Base-by-base conservation (phyloP, 768 basidiomycete genomes). In the Agrocybe chaxingu region DNA sequence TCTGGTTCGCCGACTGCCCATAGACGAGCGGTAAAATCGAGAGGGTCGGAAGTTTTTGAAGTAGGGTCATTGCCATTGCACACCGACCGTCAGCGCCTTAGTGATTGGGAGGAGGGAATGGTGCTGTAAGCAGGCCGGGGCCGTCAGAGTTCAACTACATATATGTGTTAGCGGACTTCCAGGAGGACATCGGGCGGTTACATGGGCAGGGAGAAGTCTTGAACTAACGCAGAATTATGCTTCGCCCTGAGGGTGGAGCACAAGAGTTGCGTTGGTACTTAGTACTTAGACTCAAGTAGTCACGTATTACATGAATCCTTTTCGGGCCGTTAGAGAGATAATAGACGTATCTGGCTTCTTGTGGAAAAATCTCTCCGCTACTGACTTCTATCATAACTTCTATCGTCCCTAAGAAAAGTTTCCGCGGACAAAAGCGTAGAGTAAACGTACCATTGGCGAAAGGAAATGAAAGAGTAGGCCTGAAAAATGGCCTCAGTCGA, bases 381-480 rank as follows among this genome's bases (percentile, higher is more conserved):
- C 86, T 90, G 52, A 96, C 79, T 66, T 96, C 92, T 45, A 96
- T 81, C 60, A 92, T 87, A 64, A 95, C 92, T 4, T 54, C 70
- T 71, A 32, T 67, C 66, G 2, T 62, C 57, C 8, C 52, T 52
- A 7, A 59, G 38, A 33, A 55, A 50, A 3, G 37, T 33, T 53
- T 55, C 51, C 5, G 52, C 40, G 34, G 12, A 18, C 4, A 8
- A 12, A 19, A n/a, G 2, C 12, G 12, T 13, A 19, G 9, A 39
- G 18, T 7, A 32, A 13, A 29, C 53, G 38, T 29, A 87, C 90
- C 75, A 85, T 85, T 2, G 80, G 78, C 3, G 83, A 88, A 16
- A 94, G 69, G 61, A 92, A 92, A 54, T 91, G 84, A 0, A 89
- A 75, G 13, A 95, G 69, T 18, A 95, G 74, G 65, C 93, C 90